phyloP scores from a whole-genome alignment of 2,329 filamentous ascomycete genomes.

The Fusarium nygamai region DNA sequence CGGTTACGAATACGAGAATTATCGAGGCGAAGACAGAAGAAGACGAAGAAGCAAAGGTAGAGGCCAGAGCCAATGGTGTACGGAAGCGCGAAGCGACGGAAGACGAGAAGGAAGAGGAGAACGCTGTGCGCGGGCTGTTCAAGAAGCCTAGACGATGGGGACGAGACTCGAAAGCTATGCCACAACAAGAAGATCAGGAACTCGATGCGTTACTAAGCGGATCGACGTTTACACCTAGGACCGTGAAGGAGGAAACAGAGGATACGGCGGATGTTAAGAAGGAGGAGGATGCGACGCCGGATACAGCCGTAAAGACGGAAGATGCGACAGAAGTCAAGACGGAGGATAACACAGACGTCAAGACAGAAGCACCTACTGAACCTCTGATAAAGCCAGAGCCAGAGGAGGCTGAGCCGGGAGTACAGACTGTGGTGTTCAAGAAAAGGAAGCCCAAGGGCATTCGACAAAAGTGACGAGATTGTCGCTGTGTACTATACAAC shows the following conservation, averaged over 20 bases:
- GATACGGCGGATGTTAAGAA: constrained; percentile 31
- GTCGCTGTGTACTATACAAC: constrained; percentile 1
- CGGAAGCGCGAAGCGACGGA: constrained; percentile 71
- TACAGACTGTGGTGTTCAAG: constrained; percentile 75
- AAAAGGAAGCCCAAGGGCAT: constrained; percentile 78
- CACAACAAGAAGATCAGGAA: constrained; percentile 61
- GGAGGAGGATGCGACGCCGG: constrained; percentile 25
- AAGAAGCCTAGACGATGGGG: constrained; percentile 69
- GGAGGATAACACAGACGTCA: constrained; percentile 42
- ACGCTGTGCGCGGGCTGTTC: constrained; percentile 66
- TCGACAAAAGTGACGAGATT: constrained; percentile 61
- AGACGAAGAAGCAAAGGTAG: constrained; percentile 53
- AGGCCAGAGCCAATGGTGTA: constrained; percentile 64
- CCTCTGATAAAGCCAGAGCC: constrained; percentile 45
- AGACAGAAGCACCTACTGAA: constrained; percentile 52
- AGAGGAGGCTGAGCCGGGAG: constrained; percentile 33
- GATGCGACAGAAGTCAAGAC: constrained; percentile 2
- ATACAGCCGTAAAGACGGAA: neutral
- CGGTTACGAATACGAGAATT: constrained; percentile 72
- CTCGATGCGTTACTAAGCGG: constrained; percentile 69
- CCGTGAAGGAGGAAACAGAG: constrained; percentile 40
- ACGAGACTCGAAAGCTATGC: constrained; percentile 61
- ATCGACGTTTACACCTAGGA: constrained; percentile 40
- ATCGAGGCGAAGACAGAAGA: constrained; percentile 58
- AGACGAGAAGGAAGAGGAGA: constrained; percentile 69